Percentiles rank a stretch among this genome's conserved stretches.
Conservation (phyloP, 2,329 filamentous ascomycete species). For the Stemphylium lycopersici region DNA sequence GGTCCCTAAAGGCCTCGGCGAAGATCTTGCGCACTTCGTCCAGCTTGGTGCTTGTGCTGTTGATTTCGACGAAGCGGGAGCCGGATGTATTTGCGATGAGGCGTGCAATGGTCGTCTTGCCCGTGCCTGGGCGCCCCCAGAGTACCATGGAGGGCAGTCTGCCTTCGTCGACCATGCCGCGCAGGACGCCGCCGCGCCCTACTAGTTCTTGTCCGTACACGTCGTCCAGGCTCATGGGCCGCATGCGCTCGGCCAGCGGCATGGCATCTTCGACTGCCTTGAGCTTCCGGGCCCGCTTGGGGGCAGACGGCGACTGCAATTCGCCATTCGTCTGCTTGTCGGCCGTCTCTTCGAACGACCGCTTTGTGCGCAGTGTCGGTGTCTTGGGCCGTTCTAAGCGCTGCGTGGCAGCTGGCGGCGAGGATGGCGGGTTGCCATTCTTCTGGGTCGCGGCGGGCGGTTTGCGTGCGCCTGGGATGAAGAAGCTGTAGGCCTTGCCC, state of each 20-base stretch:
- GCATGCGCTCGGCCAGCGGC: constrained; percentile 92
- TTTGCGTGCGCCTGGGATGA: constrained; percentile 59
- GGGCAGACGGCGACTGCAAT: constrained; percentile 49
- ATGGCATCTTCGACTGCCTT: constrained; percentile 71
- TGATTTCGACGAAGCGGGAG: constrained; percentile 86
- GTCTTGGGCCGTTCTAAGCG: constrained; percentile 32
- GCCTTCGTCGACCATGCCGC: constrained; percentile 83
- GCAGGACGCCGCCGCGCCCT: constrained; percentile 79
- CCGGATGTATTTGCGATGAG: constrained; percentile 84
- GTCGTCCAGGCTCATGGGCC: constrained; percentile 81
- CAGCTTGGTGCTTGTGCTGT: constrained; percentile 87
- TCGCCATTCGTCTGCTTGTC: constrained; percentile 27
- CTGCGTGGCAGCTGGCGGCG: constrained; percentile 22
- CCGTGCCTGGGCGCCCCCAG: constrained; percentile 78
- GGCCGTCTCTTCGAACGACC: constrained; percentile 27
- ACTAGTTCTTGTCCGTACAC: constrained; percentile 93
- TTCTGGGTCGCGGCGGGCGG: constrained; percentile 26
- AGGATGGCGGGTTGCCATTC: constrained; percentile 28
- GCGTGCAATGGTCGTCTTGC: constrained; percentile 90
- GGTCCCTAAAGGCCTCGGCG: constrained; percentile 78
- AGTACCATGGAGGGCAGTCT: constrained; percentile 93
- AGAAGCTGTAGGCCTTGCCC: constrained; percentile 57
- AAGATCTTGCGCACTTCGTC: constrained; percentile 94
- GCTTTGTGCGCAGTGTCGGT: constrained; percentile 35
- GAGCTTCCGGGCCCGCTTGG: constrained; percentile 62